Percentiles rank a stretch among this genome's conserved stretches.
phyloP scores from a whole-genome alignment of 164 flowering plant genomes.

The Hamamelis virginiana region DNA sequence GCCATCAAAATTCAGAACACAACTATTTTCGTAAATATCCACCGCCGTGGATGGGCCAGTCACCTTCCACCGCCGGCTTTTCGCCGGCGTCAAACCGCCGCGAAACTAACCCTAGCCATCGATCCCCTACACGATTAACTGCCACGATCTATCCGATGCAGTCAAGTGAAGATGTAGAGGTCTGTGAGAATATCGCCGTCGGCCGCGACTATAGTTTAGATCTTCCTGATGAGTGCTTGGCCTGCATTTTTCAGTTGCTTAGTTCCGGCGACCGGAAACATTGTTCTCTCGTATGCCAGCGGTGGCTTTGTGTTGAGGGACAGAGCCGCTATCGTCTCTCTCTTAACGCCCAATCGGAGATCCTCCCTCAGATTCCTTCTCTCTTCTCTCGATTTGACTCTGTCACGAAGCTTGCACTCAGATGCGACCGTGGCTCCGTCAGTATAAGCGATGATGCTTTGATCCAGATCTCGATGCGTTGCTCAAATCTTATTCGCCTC shows the following conservation, averaged over 20 bases:
- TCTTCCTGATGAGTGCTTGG: conserved; percentile 87
- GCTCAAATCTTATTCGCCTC: conserved; percentile 64
- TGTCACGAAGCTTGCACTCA: conserved; percentile 71
- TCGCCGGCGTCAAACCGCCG: conserved; percentile 4
- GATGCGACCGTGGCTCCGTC: conserved; percentile 68
- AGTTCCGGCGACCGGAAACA: conserved; percentile 63
- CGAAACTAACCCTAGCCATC: conserved; percentile 3
- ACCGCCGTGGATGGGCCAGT: conserved; percentile 37
- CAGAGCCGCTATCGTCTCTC: conserved; percentile 75
- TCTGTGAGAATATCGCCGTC: neutral
- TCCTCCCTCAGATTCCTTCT: conserved; percentile 36
- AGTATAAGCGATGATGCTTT: conserved; percentile 77
- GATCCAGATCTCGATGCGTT: conserved; percentile 53
- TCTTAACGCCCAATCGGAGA: conserved; percentile 57
- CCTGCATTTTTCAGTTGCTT: conserved; percentile 65
- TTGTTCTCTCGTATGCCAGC: conserved; percentile 68
- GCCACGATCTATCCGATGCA: neutral
- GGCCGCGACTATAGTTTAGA: conserved; percentile 40
- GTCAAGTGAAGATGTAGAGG: neutral
- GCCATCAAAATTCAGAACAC: neutral
- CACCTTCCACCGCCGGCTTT: conserved; percentile 15
- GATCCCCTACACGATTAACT: conserved; percentile 12
- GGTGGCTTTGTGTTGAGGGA: conserved; percentile 80
- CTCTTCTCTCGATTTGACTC: conserved; percentile 73
- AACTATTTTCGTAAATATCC: neutral